Conservation (phyloP, 139 green algal genomes). For the Gonium pectorale region DNA sequence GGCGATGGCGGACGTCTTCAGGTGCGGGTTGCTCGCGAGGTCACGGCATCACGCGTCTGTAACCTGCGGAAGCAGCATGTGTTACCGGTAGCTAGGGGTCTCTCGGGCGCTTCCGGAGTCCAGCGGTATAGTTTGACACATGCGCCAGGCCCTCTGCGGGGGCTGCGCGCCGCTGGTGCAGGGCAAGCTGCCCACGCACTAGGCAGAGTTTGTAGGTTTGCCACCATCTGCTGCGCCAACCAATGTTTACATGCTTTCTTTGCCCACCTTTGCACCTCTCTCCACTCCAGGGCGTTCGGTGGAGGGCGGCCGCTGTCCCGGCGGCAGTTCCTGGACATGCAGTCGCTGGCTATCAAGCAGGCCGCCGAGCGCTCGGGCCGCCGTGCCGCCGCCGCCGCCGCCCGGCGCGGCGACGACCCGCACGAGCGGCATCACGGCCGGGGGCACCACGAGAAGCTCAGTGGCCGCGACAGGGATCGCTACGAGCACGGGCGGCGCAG, state of each 20-base stretch:
- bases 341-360: neutral
- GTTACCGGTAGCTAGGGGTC: too few relatives aligned
- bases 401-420: neutral
- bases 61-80: too few relatives aligned
- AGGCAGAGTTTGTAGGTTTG: too few relatives aligned
- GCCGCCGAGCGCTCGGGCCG: neutral
- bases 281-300: conserved; percentile 30
- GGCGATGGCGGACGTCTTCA: conserved; percentile 38
- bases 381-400: neutral
- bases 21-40: too few relatives aligned
- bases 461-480: neutral
- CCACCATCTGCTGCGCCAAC: too few relatives aligned
- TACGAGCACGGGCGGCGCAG: conserved; percentile 13
- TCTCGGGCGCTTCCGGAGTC: too few relatives aligned
- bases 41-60: too few relatives aligned
- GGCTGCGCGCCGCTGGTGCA: too few relatives aligned
- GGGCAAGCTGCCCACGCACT: too few relatives aligned
- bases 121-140: too few relatives aligned
- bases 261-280: neutral
- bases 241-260: neutral
- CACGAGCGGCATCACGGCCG: neutral
- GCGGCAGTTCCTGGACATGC: conserved; percentile 32
- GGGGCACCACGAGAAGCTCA: neutral
- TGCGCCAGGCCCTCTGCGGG: too few relatives aligned
- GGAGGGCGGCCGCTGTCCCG: conserved; percentile 33